phyloP scores from a whole-genome alignment of 2,329 filamentous ascomycete genomes.

The Aspergillus aculeatus region DNA sequence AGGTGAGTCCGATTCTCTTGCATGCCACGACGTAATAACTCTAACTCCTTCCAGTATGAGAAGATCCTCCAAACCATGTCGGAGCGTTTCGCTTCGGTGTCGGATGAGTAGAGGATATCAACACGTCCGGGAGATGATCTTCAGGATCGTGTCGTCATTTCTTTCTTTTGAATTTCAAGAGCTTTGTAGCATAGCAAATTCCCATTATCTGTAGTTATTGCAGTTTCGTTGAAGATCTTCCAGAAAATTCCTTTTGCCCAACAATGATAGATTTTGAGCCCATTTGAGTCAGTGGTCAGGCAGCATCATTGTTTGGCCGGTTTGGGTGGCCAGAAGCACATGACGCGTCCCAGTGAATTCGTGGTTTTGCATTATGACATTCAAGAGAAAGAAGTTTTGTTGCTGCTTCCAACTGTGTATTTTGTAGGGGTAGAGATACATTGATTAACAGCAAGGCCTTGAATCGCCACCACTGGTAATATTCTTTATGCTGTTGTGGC shows the following conservation, averaged over 20 bases:
- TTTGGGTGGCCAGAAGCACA: constrained; percentile 19
- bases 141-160: constrained; percentile 5
- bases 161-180: constrained; percentile 20
- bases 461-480: neutral
- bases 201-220: constrained; percentile 35
- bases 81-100: constrained; percentile 94
- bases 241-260: neutral
- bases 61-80: constrained; percentile 85
- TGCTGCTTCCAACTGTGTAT: no score
- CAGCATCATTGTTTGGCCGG: constrained; percentile 13
- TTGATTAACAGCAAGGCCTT: no score
- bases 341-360: constrained; percentile 14
- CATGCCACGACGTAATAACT: constrained; percentile 1
- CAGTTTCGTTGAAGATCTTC: constrained; percentile 6
- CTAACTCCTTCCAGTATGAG: constrained; percentile 71
- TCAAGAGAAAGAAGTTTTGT: no score
- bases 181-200: constrained; percentile 37
- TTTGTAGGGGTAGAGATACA: no score
- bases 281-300: constrained; percentile 4
- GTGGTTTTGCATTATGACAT: neutral
- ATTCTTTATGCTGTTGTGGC: neutral
- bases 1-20: constrained; percentile 54
- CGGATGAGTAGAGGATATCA: constrained; percentile 71
- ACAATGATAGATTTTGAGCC: neutral
- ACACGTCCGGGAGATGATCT: neutral